These are phyloP conservation scores for Primulina tabacum DNA, from an alignment of 257 asterid species.

Conservation along the genomic window DNA sequence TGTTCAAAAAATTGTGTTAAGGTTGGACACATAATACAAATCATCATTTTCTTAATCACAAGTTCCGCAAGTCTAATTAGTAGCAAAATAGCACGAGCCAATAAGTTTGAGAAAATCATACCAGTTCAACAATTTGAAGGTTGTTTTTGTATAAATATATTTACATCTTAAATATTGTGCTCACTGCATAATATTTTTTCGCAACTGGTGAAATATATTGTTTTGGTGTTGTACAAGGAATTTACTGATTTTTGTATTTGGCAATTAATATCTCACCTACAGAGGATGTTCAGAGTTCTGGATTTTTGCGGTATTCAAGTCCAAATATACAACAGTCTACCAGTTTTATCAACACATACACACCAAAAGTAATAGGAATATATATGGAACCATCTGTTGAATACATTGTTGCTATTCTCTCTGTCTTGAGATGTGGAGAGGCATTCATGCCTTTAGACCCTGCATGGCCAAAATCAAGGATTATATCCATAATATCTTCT, in stretches of 20 bases:
- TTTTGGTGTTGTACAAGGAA: slow-evolving; percentile 4
- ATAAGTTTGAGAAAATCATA: slow-evolving; percentile 16
- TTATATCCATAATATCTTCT: slow-evolving; percentile 48
- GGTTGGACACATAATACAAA: not conserved
- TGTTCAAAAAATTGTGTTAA: not conserved
- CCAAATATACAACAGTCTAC: slow-evolving; percentile 25
- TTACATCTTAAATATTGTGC: slow-evolving; percentile 1
- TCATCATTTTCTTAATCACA: not conserved
- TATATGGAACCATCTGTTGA: slow-evolving; percentile 89
- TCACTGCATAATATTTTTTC: not conserved
- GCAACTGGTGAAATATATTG: not conserved
- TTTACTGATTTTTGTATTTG: slow-evolving; percentile 10
- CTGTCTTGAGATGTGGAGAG: slow-evolving; percentile 86
- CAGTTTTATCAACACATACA: slow-evolving; percentile 24
- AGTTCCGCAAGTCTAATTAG: not conserved
- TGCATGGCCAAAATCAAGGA: slow-evolving; percentile 80
- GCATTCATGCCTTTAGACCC: slow-evolving; percentile 93
- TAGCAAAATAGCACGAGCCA: not conserved
- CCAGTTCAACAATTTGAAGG: slow-evolving; percentile 8
- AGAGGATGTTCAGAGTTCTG: slow-evolving; percentile 25
- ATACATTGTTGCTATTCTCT: slow-evolving; percentile 72
- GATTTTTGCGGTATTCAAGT: slow-evolving; percentile 26
- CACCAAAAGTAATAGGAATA: slow-evolving; percentile 66
- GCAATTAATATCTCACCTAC: slow-evolving; percentile 33
- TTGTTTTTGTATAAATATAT: not conserved